A percentile compares a stretch with the other conserved stretches of the same genome.
phyloP scores from a whole-genome alignment of 768 basidiomycete species.

The Rossbeevera mucosa region DNA sequence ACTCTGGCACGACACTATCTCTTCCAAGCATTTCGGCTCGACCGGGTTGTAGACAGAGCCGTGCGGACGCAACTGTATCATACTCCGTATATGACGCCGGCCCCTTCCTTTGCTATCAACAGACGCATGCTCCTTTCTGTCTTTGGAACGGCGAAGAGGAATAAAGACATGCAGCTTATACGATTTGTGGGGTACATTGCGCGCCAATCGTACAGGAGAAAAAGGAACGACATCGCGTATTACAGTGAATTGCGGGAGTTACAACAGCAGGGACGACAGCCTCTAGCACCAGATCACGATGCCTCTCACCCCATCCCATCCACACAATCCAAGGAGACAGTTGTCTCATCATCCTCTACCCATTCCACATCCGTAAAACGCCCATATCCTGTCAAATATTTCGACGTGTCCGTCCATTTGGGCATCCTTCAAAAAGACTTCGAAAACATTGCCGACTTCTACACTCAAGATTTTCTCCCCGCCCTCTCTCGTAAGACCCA shows the following conservation, averaged over 20 bases:
- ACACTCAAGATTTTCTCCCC: slow-evolving; percentile 34
- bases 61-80: slow-evolving; percentile 33
- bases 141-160: slow-evolving; percentile 52
- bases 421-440: slow-evolving; percentile 52
- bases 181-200: slow-evolving; percentile 53
- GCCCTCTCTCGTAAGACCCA: slow-evolving; percentile 49
- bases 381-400: slow-evolving; percentile 24
- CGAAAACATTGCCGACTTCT: slow-evolving; percentile 44
- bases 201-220: slow-evolving; percentile 42
- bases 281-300: slow-evolving; percentile 20
- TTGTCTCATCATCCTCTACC: not conserved
- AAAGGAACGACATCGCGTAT: slow-evolving; percentile 43
- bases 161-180: slow-evolving; percentile 56
- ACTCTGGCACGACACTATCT: slow-evolving; percentile 65
- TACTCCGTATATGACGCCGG: slow-evolving; percentile 31
- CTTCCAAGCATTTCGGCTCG: slow-evolving; percentile 46
- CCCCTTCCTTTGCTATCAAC: slow-evolving; percentile 55
- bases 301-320: slow-evolving; percentile 7
- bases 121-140: slow-evolving; percentile 53
- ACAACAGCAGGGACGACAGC: slow-evolving; percentile 21
- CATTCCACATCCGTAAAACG: slow-evolving; percentile 17
- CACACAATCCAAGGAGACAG: not conserved
- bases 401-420: slow-evolving; percentile 56
- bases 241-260: slow-evolving; percentile 34
- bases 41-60: slow-evolving; percentile 33